Conservation (phyloP, 495 filamentous ascomycete genomes). For the Talaromyces borbonicus region DNA sequence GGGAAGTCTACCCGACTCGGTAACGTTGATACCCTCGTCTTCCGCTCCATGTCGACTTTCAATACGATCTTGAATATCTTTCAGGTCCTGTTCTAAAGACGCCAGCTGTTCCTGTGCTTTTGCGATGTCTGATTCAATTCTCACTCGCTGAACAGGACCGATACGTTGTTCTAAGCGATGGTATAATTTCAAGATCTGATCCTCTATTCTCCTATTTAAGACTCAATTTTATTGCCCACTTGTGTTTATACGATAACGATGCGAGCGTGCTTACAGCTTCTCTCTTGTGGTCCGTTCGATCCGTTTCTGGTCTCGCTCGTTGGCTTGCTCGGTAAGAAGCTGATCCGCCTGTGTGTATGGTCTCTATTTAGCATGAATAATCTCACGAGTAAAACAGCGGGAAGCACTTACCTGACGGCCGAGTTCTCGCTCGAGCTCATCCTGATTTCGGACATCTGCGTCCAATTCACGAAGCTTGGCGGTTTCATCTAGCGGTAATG, state of each 20-base stretch:
- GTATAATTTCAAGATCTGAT: slow-evolving; percentile 38
- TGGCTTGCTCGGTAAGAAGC: slow-evolving; percentile 68
- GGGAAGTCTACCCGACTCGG: slow-evolving; percentile 49
- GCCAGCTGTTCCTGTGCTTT: slow-evolving; percentile 51
- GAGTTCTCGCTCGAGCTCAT: slow-evolving; percentile 74
- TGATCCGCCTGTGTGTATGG: slow-evolving; percentile 52
- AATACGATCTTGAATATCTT: slow-evolving; percentile 70
- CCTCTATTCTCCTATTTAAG: slow-evolving; percentile 31
- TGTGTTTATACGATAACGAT: too few relatives aligned
- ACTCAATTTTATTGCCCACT: slow-evolving; percentile 8
- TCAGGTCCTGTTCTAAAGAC: slow-evolving; percentile 55
- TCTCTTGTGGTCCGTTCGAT: slow-evolving; percentile 63
- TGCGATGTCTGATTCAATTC: slow-evolving; percentile 51
- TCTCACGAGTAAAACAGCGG: neutral
- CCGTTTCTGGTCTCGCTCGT: slow-evolving; percentile 78
- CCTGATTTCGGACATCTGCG: slow-evolving; percentile 68
- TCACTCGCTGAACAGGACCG: slow-evolving; percentile 35
- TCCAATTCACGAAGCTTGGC: slow-evolving; percentile 57
- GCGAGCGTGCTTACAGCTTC: slow-evolving; percentile 46
- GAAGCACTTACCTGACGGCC: slow-evolving; percentile 32
- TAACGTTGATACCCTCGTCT: slow-evolving; percentile 26
- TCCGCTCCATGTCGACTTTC: slow-evolving; percentile 53
- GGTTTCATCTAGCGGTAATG: slow-evolving; percentile 34
- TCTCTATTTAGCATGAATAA: neutral
- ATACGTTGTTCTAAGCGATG: slow-evolving; percentile 40